Base-by-base conservation (phyloP, 2,329 filamentous ascomycete species). In the Aureobasidium melanogenum region DNA sequence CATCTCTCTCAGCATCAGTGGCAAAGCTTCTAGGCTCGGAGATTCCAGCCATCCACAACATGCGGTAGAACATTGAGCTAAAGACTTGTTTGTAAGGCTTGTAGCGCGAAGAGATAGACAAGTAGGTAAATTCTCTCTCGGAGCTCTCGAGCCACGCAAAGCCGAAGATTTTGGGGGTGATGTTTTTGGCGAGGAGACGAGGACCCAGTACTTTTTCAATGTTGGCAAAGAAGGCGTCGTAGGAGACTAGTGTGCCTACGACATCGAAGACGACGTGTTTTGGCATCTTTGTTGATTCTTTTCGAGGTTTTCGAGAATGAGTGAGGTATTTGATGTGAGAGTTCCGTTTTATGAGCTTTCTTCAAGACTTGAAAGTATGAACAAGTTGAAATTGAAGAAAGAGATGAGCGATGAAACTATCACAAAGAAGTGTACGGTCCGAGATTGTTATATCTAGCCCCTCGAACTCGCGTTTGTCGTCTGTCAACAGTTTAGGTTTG, bases 211-310 rank as follows among this genome's bases (percentile, higher is more conserved):
- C 71, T 3, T 67, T 55, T 5, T 77, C 73, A 36, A 82, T 73
- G 32, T 71, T 70, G 12, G 73, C 68, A 63, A 74, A 76, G 65
- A 77, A 76, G 52, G 73, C 72, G 17, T 79, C 73, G 68, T 77
- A 80, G 22, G 73, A 76, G 43, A 81, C 76, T 60, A 73, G 74
- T n/a, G 79, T 82, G 51, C 79, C 79, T 47, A 84, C 81, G 1
- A 83, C 75, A 65, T 75, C 73, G 63, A 71, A 72, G 39, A 72
- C 70, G n/a, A 69, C 66, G 55, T 69, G 65, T 63, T 69, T 69
- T 19, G 30, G 12, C 47, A 50, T 50, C 24, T 34, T 9, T 9
- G 8, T 24, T 19, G 17, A 15, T 14, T n/a, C n/a, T n/a, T n/a
- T n/a, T n/a, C n/a, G n/a, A n/a, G n/a, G n/a, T n/a, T n/a, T n/a